phyloP scores from a whole-genome alignment of 2,329 filamentous ascomycete genomes.

The Claviceps citrina region DNA sequence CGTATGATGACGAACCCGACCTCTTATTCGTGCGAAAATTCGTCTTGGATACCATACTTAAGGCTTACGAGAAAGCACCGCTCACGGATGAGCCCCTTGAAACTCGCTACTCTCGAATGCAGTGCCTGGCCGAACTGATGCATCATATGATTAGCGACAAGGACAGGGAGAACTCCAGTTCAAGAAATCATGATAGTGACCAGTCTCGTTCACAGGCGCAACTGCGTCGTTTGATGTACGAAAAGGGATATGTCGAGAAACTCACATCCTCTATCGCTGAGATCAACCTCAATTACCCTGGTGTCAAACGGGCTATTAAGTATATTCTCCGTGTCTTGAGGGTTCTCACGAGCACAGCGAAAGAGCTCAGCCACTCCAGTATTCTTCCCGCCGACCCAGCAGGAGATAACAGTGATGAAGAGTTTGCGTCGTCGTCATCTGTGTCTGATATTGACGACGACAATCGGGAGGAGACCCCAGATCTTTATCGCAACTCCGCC shows the following conservation, averaged over 20 bases:
- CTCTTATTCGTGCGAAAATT: slow-evolving; percentile 88
- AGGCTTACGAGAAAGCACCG: slow-evolving; percentile 79
- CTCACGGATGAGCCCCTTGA: slow-evolving; percentile 67
- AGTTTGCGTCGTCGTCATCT: slow-evolving; percentile 74
- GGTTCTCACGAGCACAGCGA: slow-evolving; percentile 72
- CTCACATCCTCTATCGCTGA: slow-evolving; percentile 87
- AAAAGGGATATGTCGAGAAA: slow-evolving; percentile 85
- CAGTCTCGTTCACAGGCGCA: slow-evolving; percentile 56
- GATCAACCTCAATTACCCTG: slow-evolving; percentile 86
- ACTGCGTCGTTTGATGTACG: slow-evolving; percentile 89
- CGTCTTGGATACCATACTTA: slow-evolving; percentile 82
- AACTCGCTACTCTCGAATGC: slow-evolving; percentile 71
- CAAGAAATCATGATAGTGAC: slow-evolving; percentile 23
- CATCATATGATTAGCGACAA: slow-evolving; percentile 77
- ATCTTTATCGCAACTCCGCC: slow-evolving; percentile 91
- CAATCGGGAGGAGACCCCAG: slow-evolving; percentile 83
- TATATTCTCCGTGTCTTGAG: slow-evolving; percentile 86
- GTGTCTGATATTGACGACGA: slow-evolving; percentile 69
- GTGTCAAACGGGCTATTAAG: slow-evolving; percentile 86
- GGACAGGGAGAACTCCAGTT: slow-evolving; percentile 40
- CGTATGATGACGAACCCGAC: slow-evolving; percentile 64
- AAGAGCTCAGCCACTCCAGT: slow-evolving; percentile 68
- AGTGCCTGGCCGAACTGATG: slow-evolving; percentile 82
- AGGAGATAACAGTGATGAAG: slow-evolving; percentile 61
- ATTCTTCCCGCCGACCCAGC: slow-evolving; percentile 53